A percentile compares a stretch with the other conserved stretches of the same genome.
These are phyloP conservation scores for Amylocystis lapponica DNA, from an alignment of 768 basidiomycete genomes.

Conservation along the genomic window DNA sequence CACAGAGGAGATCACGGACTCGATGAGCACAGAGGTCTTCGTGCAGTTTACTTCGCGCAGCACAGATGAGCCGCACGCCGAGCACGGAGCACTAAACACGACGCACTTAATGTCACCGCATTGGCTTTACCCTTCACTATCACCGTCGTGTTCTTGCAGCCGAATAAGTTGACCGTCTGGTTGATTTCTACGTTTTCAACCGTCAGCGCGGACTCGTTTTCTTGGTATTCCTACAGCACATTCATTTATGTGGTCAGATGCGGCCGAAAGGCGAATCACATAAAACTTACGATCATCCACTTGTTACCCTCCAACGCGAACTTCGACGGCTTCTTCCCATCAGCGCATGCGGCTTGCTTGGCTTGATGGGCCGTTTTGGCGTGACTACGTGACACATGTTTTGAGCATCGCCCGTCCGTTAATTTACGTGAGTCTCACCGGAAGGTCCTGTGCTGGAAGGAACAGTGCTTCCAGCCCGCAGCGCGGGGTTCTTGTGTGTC, in stretches of 20 bases:
- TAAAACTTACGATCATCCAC: conserved; percentile 75
- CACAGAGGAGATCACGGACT: conserved; percentile 89
- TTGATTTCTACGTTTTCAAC: conserved; percentile 73
- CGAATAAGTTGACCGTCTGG: conserved; percentile 85
- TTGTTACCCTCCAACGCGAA: conserved; percentile 87
- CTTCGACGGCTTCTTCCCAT: conserved; percentile 89
- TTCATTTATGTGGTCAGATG: neutral
- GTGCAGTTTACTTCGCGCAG: conserved; percentile 73
- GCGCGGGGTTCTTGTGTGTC: conserved; percentile 96
- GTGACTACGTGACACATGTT: conserved; percentile 7
- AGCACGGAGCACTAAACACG: neutral
- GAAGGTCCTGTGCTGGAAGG: conserved; percentile 30
- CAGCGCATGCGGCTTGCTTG: conserved; percentile 80
- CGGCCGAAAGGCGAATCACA: neutral
- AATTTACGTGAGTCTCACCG: conserved; percentile 2
- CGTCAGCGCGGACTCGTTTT: conserved; percentile 66
- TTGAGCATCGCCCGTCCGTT: too few species aligned
- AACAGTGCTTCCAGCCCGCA: conserved; percentile 53
- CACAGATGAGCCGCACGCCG: neutral
- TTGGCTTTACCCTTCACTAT: conserved; percentile 92
- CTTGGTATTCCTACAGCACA: conserved; percentile 76
- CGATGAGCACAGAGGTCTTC: conserved; percentile 83
- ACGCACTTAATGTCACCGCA: conserved; percentile 81
- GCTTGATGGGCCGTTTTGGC: conserved; percentile 66
- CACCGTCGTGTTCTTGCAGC: conserved; percentile 82